phyloP scores from a whole-genome alignment of 768 basidiomycete species.

The Pholiota microspora region DNA sequence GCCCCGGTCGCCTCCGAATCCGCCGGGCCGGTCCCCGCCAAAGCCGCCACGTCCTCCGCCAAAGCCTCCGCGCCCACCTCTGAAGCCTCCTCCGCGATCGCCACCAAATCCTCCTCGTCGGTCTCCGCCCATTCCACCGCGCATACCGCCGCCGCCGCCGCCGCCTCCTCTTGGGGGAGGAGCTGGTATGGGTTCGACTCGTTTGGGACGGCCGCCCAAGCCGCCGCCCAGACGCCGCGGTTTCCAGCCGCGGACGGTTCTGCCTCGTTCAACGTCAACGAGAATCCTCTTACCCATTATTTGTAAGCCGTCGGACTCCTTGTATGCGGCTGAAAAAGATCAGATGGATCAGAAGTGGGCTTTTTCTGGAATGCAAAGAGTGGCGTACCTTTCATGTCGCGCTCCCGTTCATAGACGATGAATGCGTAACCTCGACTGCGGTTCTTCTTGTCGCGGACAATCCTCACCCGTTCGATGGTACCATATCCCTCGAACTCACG shows the following conservation, averaged over 20 bases:
- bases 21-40: slow-evolving; percentile 48
- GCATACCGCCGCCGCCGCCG: background rate
- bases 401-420: slow-evolving; percentile 95
- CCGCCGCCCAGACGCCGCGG: slow-evolving; percentile 96
- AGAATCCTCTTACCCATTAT: slow-evolving; percentile 96
- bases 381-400: slow-evolving; percentile 94
- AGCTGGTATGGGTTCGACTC: slow-evolving; percentile 45
- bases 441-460: slow-evolving; percentile 88
- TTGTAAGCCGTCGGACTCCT: slow-evolving; percentile 95
- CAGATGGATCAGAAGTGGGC: slow-evolving; percentile 14
- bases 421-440: slow-evolving; percentile 94
- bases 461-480: slow-evolving; percentile 89
- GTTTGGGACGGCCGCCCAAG: slow-evolving; percentile 96
- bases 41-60: slow-evolving; percentile 38
- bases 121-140: slow-evolving; percentile 8
- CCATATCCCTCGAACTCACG: slow-evolving; percentile 97
- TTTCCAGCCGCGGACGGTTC: slow-evolving; percentile 98
- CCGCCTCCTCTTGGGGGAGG: slow-evolving; percentile 28
- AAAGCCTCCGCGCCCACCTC: slow-evolving; percentile 35
- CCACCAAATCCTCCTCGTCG: slow-evolving; percentile 44
- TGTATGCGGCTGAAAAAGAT: slow-evolving; percentile 78
- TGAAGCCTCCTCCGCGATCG: slow-evolving; percentile 38
- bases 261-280: slow-evolving; percentile 96
- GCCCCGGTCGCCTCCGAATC: slow-evolving; percentile 40
- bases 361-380: slow-evolving; percentile 12